Evolutionary conservation across 106 monocot species (phyloP).

Genomic region (Dactylorhiza incarnata): DNA sequence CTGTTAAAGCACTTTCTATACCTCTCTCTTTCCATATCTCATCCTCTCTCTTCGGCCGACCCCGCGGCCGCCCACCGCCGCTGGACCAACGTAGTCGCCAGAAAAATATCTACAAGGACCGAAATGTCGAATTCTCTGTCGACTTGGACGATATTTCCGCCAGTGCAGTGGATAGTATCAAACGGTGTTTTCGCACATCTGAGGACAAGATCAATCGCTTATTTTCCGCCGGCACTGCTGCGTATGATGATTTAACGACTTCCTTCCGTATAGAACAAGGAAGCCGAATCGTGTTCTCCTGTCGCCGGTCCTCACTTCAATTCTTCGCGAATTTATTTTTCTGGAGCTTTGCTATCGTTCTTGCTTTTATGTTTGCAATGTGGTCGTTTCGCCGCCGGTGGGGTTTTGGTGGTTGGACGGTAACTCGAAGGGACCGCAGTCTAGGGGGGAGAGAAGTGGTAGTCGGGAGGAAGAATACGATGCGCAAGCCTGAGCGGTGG

Average conservation of each 20-base stretch:
- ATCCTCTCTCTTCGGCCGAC: not conserved
- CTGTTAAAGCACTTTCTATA: not conserved
- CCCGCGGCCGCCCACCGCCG: not conserved
- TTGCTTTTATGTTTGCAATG: slow-evolving; percentile 25
- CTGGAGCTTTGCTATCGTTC: slow-evolving; percentile 22
- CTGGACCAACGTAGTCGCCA: not conserved
- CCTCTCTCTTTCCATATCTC: not conserved
- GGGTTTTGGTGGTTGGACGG: slow-evolving; percentile 12
- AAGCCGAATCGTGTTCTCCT: slow-evolving; percentile 59
- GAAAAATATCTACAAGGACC: slow-evolving; percentile 12
- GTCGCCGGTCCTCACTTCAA: slow-evolving; percentile 48
- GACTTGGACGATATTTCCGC: slow-evolving; percentile 26
- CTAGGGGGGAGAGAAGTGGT: slow-evolving; percentile 86
- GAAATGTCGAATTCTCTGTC: slow-evolving; percentile 28
- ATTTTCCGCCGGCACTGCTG: slow-evolving; percentile 42
- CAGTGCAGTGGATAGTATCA: slow-evolving; percentile 13
- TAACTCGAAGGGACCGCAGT: slow-evolving; percentile 72
- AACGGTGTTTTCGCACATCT: slow-evolving; percentile 11
- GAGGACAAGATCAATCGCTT: slow-evolving; percentile 24
- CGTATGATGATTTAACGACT: slow-evolving; percentile 44
- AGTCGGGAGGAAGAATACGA: slow-evolving; percentile 33
- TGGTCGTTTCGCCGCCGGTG: slow-evolving; percentile 15
- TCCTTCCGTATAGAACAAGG: slow-evolving; percentile 38
- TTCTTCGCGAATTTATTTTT: slow-evolving; percentile 38
- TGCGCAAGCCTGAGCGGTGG: slow-evolving; percentile 9